phyloP scores from a whole-genome alignment of 169 alveolate genomes.

The Perkinsus marinus region DNA sequence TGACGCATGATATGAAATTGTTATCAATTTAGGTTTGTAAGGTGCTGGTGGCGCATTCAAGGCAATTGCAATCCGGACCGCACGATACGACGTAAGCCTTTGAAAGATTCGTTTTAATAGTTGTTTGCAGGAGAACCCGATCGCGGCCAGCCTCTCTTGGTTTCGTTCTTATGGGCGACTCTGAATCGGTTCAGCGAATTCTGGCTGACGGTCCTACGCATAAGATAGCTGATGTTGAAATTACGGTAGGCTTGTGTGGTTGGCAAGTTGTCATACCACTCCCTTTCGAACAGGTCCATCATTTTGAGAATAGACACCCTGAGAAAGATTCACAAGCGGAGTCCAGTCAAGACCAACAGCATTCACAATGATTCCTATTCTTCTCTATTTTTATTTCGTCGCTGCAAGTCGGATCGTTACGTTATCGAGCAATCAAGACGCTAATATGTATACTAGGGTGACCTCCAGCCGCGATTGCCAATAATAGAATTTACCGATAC shows the following conservation, averaged over 20 bases:
- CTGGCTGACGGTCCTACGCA: not conserved
- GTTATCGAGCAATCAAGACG: too few species aligned
- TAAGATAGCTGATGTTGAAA: not conserved
- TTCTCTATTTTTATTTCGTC: too few species aligned
- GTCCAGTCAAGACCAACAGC: not conserved
- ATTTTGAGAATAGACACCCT: not conserved
- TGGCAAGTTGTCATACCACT: not conserved
- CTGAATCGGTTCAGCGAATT: not conserved
- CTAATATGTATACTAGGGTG: too few species aligned
- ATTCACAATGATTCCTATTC: not conserved
- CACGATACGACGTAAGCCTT: not conserved
- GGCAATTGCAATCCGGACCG: not conserved
- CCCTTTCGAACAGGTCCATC: not conserved
- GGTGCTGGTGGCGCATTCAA: not conserved
- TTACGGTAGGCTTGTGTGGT: not conserved
- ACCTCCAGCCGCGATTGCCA: too few species aligned
- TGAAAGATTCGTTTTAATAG: not conserved
- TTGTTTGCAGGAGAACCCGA: not conserved
- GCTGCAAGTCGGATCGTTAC: too few species aligned
- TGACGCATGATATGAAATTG: not conserved
- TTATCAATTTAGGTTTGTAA: not conserved
- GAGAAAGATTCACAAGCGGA: not conserved
- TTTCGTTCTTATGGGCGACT: not conserved
- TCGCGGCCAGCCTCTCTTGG: not conserved
- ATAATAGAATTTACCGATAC: too few species aligned